These are phyloP conservation scores for Tylopilus subfusipes DNA, from an alignment of 768 basidiomycete species.

Conservation along the genomic window DNA sequence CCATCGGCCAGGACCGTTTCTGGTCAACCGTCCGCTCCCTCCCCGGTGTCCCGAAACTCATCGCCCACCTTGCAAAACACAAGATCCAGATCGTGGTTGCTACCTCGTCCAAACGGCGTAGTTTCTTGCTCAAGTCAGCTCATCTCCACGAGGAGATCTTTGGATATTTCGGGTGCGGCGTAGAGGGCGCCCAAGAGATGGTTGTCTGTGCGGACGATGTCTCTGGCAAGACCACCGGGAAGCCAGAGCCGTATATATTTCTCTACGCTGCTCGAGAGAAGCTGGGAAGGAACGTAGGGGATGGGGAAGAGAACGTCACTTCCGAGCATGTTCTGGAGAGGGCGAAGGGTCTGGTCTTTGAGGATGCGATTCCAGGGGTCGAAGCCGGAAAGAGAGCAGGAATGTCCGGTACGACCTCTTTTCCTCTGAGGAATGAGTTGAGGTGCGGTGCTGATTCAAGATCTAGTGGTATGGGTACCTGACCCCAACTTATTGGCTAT, in stretches of 20 bases:
- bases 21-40: slow-evolving; percentile 72
- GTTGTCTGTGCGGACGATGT: slow-evolving; percentile 73
- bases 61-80: slow-evolving; percentile 66
- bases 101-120: slow-evolving; percentile 66
- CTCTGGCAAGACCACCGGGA: slow-evolving; percentile 56
- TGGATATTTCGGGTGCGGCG: slow-evolving; percentile 30
- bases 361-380: slow-evolving; percentile 75
- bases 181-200: slow-evolving; percentile 35
- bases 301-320: slow-evolving; percentile 31
- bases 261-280: slow-evolving; percentile 63
- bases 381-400: slow-evolving; percentile 80
- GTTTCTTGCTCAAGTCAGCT: slow-evolving; percentile 63
- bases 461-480: slow-evolving; percentile 79
- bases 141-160: slow-evolving; percentile 58
- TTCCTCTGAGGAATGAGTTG: not conserved
- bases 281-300: slow-evolving; percentile 56
- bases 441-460: not conserved
- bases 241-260: slow-evolving; percentile 82
- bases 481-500: slow-evolving; percentile 62
- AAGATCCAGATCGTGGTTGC: slow-evolving; percentile 77
- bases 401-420: slow-evolving; percentile 63
- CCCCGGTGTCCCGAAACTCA: slow-evolving; percentile 68
- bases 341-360: slow-evolving; percentile 70
- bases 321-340: slow-evolving; percentile 46
- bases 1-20: slow-evolving; percentile 51